Base-by-base conservation (phyloP, 129 eudicot species). In the Silybum marianum region DNA sequence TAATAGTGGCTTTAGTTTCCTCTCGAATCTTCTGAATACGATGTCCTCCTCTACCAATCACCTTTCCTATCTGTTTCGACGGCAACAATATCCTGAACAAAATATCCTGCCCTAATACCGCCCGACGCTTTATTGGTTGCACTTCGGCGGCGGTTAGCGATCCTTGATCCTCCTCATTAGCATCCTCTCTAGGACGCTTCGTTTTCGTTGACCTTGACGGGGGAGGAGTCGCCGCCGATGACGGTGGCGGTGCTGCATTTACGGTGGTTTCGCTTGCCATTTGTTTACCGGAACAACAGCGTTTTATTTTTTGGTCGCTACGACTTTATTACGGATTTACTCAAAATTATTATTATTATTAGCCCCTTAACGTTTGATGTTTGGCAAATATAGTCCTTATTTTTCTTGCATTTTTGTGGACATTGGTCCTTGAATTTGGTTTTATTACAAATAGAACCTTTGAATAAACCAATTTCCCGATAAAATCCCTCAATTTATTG, bases 11-110 rank as follows among this genome's bases (percentile, higher is more conserved):
- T 74, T 85, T 87, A 12, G 95, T 88, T 6, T 88, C 90, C n/a
- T 95, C 97, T 0, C 98, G 85, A 78, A 95, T 88, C 87, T 91
- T 92, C 93, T 92, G 97, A 74, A 95, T 93, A 3, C 99, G 94
- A 80, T 79, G 87, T 12, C 99, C 99, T 19, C 78, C 90, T 75
- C 81, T 92, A 34, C 99, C 99, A 10, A 95, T 95, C 22, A 95
- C 99, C 81, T 90, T 95, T 58, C 99, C 99, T 9, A 92, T 95
- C 84, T 95, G 95, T 75, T 88, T 86, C 63, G 99, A 95, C 14
- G 97, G 97, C 46, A 95, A 86, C 74, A 95, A 84, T 22, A 95
- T 91, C 38, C 99, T 86, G 76, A 80, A 95, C 86, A 95, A 62
- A 13, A 95, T 88, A 75, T 95, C 99, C 48, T 84, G 88, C 22